Conservation (phyloP, 768 basidiomycete genomes). For the Mrakia blollopis region DNA sequence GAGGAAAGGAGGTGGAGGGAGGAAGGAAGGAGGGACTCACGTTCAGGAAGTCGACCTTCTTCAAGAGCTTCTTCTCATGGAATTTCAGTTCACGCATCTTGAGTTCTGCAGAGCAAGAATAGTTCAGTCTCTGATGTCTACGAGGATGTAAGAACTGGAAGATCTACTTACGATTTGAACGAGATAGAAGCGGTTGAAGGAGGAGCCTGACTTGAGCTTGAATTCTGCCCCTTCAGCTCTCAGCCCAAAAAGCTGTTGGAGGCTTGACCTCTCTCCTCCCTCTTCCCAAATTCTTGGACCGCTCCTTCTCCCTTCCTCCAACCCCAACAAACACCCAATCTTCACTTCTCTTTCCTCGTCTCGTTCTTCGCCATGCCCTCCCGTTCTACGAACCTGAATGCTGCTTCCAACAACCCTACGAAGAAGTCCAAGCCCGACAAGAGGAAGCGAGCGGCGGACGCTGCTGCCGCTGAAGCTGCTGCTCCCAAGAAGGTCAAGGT, state of each 20-base stretch:
- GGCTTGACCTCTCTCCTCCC: background rate
- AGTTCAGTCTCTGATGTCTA: background rate
- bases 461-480: background rate
- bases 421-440: slow-evolving; percentile 21
- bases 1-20: background rate
- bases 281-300: background rate
- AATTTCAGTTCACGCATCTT: slow-evolving; percentile 84
- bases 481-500: slow-evolving; percentile 6
- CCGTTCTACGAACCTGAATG: slow-evolving; percentile 19
- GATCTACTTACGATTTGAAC: background rate
- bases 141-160: background rate
- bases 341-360: background rate
- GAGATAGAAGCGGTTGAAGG: background rate
- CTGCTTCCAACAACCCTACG: background rate
- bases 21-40: slow-evolving; percentile 49
- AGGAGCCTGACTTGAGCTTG: background rate
- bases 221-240: no score
- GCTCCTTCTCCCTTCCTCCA: background rate
- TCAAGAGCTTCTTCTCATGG: slow-evolving; percentile 90
- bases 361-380: slow-evolving; percentile 10
- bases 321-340: background rate
- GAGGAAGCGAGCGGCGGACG: slow-evolving; percentile 20
- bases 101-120: background rate
- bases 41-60: slow-evolving; percentile 94
- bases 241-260: no score